These are phyloP conservation scores for Delonix regia DNA, from an alignment of 306 rosid genomes.

Conservation along the genomic window DNA sequence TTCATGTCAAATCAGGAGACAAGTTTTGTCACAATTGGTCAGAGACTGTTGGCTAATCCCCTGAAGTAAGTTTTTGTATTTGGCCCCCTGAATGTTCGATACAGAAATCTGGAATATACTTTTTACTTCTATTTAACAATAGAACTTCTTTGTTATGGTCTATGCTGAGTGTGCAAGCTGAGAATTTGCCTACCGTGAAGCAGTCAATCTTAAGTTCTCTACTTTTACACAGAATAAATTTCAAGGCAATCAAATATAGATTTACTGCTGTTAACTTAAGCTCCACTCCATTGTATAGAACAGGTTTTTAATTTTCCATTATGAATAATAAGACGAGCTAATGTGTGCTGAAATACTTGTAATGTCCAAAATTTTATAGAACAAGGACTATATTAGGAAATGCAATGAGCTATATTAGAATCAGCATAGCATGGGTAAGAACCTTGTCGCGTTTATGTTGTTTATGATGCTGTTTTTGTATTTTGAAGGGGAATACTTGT, in stretches of 20 bases:
- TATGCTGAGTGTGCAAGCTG: background rate
- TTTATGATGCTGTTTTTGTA: background rate
- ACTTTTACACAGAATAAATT: background rate
- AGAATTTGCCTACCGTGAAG: background rate
- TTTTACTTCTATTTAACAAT: background rate
- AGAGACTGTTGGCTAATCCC: constrained; percentile 95
- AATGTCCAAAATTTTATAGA: background rate
- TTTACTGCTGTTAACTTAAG: background rate
- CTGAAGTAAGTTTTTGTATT: constrained; percentile 64
- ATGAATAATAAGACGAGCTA: background rate
- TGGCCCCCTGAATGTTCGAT: constrained; percentile 8
- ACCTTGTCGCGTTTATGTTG: background rate
- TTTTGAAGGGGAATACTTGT: background rate
- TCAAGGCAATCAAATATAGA: background rate
- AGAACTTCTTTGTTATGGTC: background rate
- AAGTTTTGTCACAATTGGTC: constrained; percentile 98
- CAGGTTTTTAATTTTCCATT: background rate
- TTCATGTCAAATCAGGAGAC: constrained; percentile 99
- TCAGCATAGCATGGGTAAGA: too few relatives aligned
- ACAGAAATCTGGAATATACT: background rate
- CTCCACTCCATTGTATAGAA: background rate
- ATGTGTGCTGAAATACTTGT: background rate
- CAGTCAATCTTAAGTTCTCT: background rate
- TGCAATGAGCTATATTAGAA: background rate
- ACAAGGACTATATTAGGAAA: background rate